A percentile compares a stretch with the other conserved stretches of the same genome.
Evolutionary conservation across 2,329 filamentous ascomycete genomes (phyloP).

Genomic region (Exserohilum rostratum): DNA sequence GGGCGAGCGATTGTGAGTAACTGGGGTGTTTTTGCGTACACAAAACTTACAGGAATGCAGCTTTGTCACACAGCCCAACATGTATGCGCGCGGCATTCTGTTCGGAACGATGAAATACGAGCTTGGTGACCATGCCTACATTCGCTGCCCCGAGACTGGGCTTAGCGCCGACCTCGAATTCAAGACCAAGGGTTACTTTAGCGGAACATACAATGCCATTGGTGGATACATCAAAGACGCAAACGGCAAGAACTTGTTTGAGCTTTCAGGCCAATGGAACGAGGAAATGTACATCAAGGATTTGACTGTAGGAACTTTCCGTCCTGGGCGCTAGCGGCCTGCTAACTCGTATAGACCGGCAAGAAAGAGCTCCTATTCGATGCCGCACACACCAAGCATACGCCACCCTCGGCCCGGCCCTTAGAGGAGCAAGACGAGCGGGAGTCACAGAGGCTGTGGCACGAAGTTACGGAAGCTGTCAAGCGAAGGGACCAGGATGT

Average conservation of each 20-base stretch:
- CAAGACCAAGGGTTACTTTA: constrained; percentile 97
- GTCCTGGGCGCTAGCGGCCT: background rate
- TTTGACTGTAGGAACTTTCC: constrained; percentile 63
- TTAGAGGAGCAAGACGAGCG: constrained; percentile 85
- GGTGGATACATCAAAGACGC: constrained; percentile 87
- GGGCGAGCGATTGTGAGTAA: constrained; percentile 81
- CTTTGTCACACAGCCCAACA: constrained; percentile 95
- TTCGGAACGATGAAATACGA: constrained; percentile 99
- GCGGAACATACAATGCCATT: constrained; percentile 95
- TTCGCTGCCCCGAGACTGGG: constrained; percentile 86
- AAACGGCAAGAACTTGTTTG: constrained; percentile 85
- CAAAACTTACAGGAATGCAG: constrained; percentile 53
- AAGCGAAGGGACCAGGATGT: constrained; percentile 83
- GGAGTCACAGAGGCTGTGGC: constrained; percentile 89
- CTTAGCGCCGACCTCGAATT: constrained; percentile 93
- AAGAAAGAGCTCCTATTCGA: constrained; percentile 91
- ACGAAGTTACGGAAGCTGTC: constrained; percentile 79
- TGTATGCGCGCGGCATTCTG: constrained; percentile 96
- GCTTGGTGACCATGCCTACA: constrained; percentile 92
- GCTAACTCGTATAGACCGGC: constrained; percentile 68
- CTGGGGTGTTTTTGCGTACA: background rate
- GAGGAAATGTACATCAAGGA: constrained; percentile 94
- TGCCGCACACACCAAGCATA: constrained; percentile 77
- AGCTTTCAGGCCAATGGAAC: constrained; percentile 88
- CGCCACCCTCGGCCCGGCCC: constrained; percentile 74